Conservation (phyloP, 345 rosid species). For the Pugionium cornutum region DNA sequence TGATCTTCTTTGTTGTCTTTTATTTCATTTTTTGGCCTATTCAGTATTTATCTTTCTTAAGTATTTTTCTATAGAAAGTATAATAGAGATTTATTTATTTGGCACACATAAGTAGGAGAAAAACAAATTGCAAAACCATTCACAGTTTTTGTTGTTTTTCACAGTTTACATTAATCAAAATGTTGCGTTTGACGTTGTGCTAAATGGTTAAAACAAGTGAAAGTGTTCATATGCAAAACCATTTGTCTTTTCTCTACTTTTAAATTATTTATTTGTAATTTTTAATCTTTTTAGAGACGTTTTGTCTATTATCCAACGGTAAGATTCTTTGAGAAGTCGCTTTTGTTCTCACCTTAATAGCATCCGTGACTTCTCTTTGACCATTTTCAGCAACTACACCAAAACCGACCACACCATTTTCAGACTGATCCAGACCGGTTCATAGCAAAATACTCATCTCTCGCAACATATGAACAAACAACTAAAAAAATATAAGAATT, state of each 20-base stretch:
- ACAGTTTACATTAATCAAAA: constrained; percentile 17
- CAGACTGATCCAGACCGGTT: background rate
- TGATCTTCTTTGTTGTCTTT: constrained; percentile 27
- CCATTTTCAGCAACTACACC: constrained; percentile 32
- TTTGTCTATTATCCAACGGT: constrained; percentile 42
- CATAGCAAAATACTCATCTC: background rate
- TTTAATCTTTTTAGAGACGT: constrained; percentile 28
- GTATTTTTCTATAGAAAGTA: background rate
- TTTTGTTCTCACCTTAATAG: constrained; percentile 28
- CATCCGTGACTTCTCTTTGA: constrained; percentile 43
- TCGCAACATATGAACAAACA: constrained; percentile 4
- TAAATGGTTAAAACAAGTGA: constrained; percentile 11
- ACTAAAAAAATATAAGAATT: background rate
- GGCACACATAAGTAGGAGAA: constrained; percentile 30
- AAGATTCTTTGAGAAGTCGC: constrained; percentile 40
- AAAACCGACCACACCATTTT: background rate
- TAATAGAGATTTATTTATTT: background rate
- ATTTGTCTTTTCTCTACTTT: constrained; percentile 5
- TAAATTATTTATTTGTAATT: constrained; percentile 13
- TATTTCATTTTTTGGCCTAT: constrained; percentile 16
- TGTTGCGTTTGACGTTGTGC: background rate
- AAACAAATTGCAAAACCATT: constrained; percentile 16
- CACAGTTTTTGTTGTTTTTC: background rate
- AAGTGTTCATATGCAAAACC: constrained; percentile 15
- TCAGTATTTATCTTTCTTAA: constrained; percentile 14